Conservation (phyloP, 345 rosid genomes). For the Gossypium bickii region DNA sequence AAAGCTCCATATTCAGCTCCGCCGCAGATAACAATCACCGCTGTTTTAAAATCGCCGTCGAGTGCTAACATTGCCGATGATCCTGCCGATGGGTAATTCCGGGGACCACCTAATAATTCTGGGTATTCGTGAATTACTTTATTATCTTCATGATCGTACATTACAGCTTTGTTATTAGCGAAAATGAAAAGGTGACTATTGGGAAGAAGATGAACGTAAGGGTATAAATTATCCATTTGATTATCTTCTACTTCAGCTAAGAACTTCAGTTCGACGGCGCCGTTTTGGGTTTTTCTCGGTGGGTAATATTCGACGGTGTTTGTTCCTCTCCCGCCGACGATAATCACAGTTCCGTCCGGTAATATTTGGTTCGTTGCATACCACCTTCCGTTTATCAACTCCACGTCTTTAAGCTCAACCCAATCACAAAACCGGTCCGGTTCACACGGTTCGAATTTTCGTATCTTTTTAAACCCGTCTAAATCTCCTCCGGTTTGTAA, state of each 20-base stretch:
- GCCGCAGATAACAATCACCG: slow-evolving; percentile 67
- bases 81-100: slow-evolving; percentile 86
- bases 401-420: slow-evolving; percentile 53
- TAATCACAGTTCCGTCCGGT: slow-evolving; percentile 64
- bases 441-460: slow-evolving; percentile 54
- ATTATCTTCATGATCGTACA: slow-evolving; percentile 50
- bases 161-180: slow-evolving; percentile 66
- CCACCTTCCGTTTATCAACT: slow-evolving; percentile 55
- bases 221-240: slow-evolving; percentile 88
- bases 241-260: slow-evolving; percentile 58
- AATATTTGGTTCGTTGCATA: slow-evolving; percentile 56
- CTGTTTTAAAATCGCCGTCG: slow-evolving; percentile 41
- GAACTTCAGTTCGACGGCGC: slow-evolving; percentile 57
- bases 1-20: slow-evolving; percentile 78
- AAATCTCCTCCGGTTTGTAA: slow-evolving; percentile 72
- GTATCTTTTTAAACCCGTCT: slow-evolving; percentile 50
- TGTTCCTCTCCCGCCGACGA: slow-evolving; percentile 61
- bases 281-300: slow-evolving; percentile 31
- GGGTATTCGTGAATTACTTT: slow-evolving; percentile 52
- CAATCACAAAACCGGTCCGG: slow-evolving; percentile 48
- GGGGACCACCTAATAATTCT: slow-evolving; percentile 64
- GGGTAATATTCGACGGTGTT: slow-evolving; percentile 64
- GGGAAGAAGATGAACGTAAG: slow-evolving; percentile 85
- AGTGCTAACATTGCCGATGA: slow-evolving; percentile 72
- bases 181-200: slow-evolving; percentile 71